Evolutionary conservation across 495 filamentous ascomycete species (phyloP), one percentile per base, ranked within the genome.

Genomic region (Glarea lozoyensis): DNA sequence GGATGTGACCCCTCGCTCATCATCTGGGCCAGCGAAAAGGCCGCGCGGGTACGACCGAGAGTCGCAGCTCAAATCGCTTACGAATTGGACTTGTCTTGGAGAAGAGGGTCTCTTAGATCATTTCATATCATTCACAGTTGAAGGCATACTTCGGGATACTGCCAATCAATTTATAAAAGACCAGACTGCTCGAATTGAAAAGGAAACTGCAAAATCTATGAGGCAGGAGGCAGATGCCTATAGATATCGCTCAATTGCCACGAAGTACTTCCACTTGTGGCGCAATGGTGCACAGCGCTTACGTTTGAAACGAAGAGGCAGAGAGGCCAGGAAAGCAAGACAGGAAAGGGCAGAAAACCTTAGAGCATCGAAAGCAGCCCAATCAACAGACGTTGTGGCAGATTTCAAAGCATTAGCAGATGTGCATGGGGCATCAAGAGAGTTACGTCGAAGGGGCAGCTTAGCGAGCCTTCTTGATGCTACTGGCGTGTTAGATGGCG

Each of bases 241-340:
- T 49, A 58, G 63, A 46, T 49, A 42, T 11, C 59, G 66, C 30
- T 65, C 57, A 10, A 54, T 76, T 20, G 46, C 50, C 10, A 57
- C 66, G 21, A 73, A 68, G 35, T 76, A 60, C 52, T 67, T 68
- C 21, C 65, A 67, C 36, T 49, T 55, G 10, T 76, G 73, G 73
- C 61, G 63, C 36, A 49, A 68, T 19, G 53, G 46, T 18, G 65
- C 66, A 20, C 55, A 45, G 31, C 45, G 31, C 1, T 21, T 37
- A 17, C 48, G 48, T 45, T 7, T 52, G 22, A 47, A 35, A 22
- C 31, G 55, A 22, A 41, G 31, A 33, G 52, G 45, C 1, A 54
- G 45, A 35, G 48, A 52, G 29, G 52, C 48, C 30, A 40, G 52
- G 10, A 21, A 48, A 39, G 37, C 37, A n/a, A 36, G 52, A 13